Base-by-base conservation (phyloP, 2,329 filamentous ascomycete genomes). In the Alternaria arbusti region DNA sequence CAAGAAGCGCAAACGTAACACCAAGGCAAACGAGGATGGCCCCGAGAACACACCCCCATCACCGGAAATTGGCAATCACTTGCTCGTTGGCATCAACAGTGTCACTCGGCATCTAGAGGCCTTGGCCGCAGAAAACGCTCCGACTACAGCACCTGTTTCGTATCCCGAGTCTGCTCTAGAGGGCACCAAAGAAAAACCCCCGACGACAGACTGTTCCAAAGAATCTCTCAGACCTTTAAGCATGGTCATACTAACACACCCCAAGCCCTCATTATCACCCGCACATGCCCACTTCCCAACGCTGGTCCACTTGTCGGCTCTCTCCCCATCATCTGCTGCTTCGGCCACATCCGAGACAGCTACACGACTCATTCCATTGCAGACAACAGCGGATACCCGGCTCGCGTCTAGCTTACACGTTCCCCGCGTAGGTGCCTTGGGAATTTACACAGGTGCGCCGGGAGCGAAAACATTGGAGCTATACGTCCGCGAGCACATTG, bases 1-100 rank as follows among this genome's bases (percentile, higher is more conserved):
- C 46, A 87, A 85, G 59, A 87, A 87, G 70, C 82, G 75, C 54
- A 79, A 68, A 72, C 73, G 26, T 75, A 54, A 49, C 50, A 51
- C 59, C 6, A 58, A 59, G 26, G 2, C 45, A 12, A 17, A 52
- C 25, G 25, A 64, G 11, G 46, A 64, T 15, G 58, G 63, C 22
- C 25, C 56, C 23, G 9, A 58, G 23, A 44, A 57, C 26, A 68
- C 57, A 67, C 81, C 79, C 22, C 83, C 81, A 47, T 88, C 89
- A 9, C 77, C 77, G 56, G 65, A 69, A 6, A 79, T 92, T 9
- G 78, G 80, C n/a, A 79, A 80, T 4, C 85, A 85, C 65, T 75
- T 93, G 43, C 86, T 91, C 52, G 80, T 91, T 51, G 91, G 91
- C 3, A 81, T 93, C 47, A 87, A 89, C 69, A 84, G 81, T 61